These are phyloP conservation scores for Zymoseptoria crescenta DNA, from an alignment of 2,329 filamentous ascomycete species.

Conservation along the genomic window DNA sequence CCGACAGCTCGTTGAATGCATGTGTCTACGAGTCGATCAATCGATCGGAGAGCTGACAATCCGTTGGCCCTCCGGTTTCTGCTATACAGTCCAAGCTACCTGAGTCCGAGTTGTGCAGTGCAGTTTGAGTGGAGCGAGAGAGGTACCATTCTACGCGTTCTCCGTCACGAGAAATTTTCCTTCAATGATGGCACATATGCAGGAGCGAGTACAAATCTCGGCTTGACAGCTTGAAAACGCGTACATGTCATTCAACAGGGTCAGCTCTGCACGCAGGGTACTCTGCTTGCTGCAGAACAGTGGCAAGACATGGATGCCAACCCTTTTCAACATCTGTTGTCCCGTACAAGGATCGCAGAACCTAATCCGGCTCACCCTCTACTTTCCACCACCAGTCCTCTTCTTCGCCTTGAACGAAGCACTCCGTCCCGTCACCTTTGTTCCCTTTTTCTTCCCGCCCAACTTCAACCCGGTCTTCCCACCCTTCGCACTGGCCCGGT, in stretches of 20 bases:
- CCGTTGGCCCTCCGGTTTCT: no score
- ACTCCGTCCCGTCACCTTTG: conserved; percentile 37
- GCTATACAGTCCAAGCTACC: no score
- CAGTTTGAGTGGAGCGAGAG: no score
- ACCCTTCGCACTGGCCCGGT: conserved; percentile 60
- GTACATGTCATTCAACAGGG: not conserved
- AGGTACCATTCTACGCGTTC: not conserved
- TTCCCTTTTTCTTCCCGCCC: conserved; percentile 41
- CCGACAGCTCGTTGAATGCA: no score
- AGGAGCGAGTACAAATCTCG: not conserved
- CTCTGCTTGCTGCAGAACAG: not conserved
- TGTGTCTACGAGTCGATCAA: no score
- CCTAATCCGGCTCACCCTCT: not conserved
- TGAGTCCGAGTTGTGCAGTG: no score
- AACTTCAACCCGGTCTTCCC: conserved; percentile 56
- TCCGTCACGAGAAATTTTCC: not conserved
- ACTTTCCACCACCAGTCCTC: conserved; percentile 2
- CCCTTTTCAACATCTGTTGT: not conserved
- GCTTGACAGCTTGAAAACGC: not conserved
- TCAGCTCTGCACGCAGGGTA: not conserved
- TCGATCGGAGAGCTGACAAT: no score
- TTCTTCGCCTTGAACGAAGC: conserved; percentile 42
- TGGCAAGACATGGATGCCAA: not conserved
- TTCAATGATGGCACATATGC: not conserved
- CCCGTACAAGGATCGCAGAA: not conserved